These are phyloP conservation scores for Camellia granthamiana DNA, from an alignment of 148 eudicot species.

Conservation along the genomic window DNA sequence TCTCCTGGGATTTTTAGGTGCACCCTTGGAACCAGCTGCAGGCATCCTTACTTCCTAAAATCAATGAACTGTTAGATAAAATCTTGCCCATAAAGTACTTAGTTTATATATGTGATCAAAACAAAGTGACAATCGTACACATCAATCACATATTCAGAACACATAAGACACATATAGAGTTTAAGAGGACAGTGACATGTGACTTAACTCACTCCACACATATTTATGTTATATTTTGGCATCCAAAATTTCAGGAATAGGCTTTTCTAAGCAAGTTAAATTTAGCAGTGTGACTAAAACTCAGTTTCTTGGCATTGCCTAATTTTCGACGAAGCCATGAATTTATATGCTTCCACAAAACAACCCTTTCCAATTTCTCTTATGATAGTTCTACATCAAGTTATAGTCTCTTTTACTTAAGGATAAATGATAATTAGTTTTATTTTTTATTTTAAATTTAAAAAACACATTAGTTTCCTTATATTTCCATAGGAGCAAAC, in stretches of 20 bases:
- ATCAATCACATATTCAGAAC: background rate
- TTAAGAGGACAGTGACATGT: background rate
- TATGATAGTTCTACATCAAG: background rate
- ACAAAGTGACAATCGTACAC: background rate
- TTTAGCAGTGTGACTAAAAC: background rate
- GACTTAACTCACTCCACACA: background rate
- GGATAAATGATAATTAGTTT: background rate
- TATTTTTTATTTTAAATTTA: background rate
- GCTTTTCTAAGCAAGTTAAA: background rate
- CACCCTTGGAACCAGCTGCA: slow-evolving; percentile 93
- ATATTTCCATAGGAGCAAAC: background rate
- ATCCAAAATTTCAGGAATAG: background rate
- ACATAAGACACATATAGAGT: background rate
- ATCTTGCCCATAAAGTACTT: background rate
- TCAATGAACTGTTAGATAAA: slow-evolving; percentile 24
- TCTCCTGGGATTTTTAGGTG: slow-evolving; percentile 82
- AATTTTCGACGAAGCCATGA: background rate
- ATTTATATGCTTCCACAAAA: background rate
- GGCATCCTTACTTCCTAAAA: slow-evolving; percentile 98
- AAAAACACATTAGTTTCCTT: background rate
- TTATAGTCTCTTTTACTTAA: background rate
- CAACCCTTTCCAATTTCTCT: background rate
- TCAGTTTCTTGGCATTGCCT: background rate
- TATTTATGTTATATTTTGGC: background rate
- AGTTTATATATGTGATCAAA: background rate